A percentile compares a stretch with the other conserved stretches of the same genome.
These are phyloP conservation scores for Caloboletus inedulis DNA, from an alignment of 1,284 basidiomycete species.

Conservation along the genomic window DNA sequence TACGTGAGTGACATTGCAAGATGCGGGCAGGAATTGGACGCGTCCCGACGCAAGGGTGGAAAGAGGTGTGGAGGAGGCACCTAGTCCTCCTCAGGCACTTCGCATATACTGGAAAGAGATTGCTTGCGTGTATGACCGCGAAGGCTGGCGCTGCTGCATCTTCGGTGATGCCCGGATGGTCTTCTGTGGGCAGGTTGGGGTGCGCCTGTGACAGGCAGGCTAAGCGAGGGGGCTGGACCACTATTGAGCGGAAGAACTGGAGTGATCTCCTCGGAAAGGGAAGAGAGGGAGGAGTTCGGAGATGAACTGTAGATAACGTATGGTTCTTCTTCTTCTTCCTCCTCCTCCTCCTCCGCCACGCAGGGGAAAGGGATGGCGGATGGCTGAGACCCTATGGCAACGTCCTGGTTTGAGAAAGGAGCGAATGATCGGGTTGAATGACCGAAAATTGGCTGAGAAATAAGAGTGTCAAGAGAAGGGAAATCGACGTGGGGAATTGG, in stretches of 20 bases:
- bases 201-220: constrained; percentile 5
- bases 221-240: constrained; percentile 12
- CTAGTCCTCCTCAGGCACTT: constrained; percentile 34
- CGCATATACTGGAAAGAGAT: constrained; percentile 34
- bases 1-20: background rate
- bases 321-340: constrained; percentile 31
- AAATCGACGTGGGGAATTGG: background rate
- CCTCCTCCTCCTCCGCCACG: constrained; percentile 29
- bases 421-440: constrained; percentile 11
- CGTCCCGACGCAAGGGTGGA: background rate
- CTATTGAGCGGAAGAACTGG: constrained; percentile 26
- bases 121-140: constrained; percentile 31
- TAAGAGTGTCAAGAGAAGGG: background rate
- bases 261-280: constrained; percentile 32
- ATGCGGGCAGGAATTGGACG: background rate
- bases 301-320: constrained; percentile 36
- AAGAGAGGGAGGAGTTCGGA: constrained; percentile 33
- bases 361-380: constrained; percentile 30
- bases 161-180: constrained; percentile 28
- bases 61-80: background rate
- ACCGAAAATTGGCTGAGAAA: constrained; percentile 21
- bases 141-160: constrained; percentile 34
- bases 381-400: constrained; percentile 5
- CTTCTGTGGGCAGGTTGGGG: constrained; percentile 20
- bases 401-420: constrained; percentile 17